phyloP scores from a whole-genome alignment of 192 early-diverging fungal species.

The Dissophora ornata region DNA sequence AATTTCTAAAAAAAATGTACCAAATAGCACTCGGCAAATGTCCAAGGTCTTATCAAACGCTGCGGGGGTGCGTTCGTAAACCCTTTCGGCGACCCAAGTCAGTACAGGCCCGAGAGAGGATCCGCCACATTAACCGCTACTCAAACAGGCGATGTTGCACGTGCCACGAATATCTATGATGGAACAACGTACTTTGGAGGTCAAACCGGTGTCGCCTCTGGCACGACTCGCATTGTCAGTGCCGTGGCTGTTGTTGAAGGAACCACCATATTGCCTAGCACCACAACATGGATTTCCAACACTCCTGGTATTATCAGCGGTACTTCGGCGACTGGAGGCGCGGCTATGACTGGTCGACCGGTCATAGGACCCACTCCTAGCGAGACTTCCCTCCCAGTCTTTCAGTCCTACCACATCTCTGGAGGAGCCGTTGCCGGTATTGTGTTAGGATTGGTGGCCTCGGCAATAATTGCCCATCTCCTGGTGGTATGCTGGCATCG shows the following conservation, averaged over 20 bases:
- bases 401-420: conserved; percentile 12
- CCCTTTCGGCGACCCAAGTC: conserved; percentile 12
- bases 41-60: conserved; percentile 23
- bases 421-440: conserved; percentile 28
- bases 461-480: conserved; percentile 6
- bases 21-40: conserved; percentile 22
- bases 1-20: no score
- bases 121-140: not conserved
- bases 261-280: no score
- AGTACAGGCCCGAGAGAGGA: conserved; percentile 12
- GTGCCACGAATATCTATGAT: not conserved
- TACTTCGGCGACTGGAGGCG: not conserved
- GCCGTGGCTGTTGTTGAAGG: no score
- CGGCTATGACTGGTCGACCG: not conserved
- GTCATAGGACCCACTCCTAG: no score
- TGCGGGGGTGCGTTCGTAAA: conserved; percentile 18
- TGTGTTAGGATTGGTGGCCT: conserved; percentile 22
- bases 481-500: conserved; percentile 29
- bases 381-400: no score
- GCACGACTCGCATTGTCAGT: conserved; percentile 15
- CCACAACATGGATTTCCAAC: no score
- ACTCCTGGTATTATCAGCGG: conserved; percentile 8
- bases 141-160: not conserved
- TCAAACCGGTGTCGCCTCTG: conserved; percentile 3
- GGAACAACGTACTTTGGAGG: not conserved